Base-by-base conservation (phyloP, 2,329 filamentous ascomycete genomes). In the Calonectria multiphialidica region DNA sequence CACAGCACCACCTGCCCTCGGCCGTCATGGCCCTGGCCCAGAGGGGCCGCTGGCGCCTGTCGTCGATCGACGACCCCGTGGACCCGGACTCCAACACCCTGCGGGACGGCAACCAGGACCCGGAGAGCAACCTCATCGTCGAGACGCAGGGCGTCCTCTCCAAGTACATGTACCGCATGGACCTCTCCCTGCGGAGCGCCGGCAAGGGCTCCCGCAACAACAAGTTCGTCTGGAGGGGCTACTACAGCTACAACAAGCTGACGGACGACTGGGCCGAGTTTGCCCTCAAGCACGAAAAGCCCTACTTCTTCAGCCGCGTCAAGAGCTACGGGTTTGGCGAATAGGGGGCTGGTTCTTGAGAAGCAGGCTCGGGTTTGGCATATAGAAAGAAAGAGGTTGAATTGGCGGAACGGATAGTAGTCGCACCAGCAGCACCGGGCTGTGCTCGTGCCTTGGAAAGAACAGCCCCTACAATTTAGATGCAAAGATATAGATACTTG, bases 231-330 rank as follows among this genome's bases (percentile, higher is more conserved):
- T 99, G 97, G 96, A 93, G 93, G 78, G 93, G 94, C 1, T 98
- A 96, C 81, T 98, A 95, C 91, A 96, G 93, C 85, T 96, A 97
- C 81, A 98, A 98, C 81, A 90, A 90, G 77, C 83, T 98, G 79
- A 98, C 95, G 9, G 95, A 98, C 81, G 96, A 98, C 83, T 97
- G 94, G 94, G 94, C 89, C 5, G 93, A 94, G 84, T 98, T 98
- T 83, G 83, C 84, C 16, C 82, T 92, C 45, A 89, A 88, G 81
- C 90, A 93, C 76, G 87, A 92, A 69, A 92, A 91, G 82, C 87
- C 91, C 0, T 93, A 90, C 79, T 90, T 92, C 80, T 94, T 93
- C 76, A 93, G 91, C 79, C 86, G 92, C 15, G 92, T 94, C 5
- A 89, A 86, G 82, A 91, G 90, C 74, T 93, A 92, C 74, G 90